phyloP scores from a whole-genome alignment of 257 asterid species.

The Osmanthus fragrans region DNA sequence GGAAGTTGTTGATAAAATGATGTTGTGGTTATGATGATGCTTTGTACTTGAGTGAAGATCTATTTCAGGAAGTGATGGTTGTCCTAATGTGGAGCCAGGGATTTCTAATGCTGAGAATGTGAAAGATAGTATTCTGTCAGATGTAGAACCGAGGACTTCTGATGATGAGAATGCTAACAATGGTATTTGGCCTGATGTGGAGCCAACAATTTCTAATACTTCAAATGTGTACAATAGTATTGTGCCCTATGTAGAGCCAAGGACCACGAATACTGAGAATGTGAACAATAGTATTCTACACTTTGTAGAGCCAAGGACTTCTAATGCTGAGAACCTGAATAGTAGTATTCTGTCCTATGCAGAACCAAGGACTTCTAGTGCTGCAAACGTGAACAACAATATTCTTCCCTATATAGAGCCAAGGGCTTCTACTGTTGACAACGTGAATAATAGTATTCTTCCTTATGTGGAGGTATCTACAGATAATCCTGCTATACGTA shows the following conservation, averaged over 20 bases:
- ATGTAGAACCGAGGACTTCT: conserved; percentile 21
- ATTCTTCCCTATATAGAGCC: neutral
- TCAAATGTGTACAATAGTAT: neutral
- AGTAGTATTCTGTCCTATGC: conserved; percentile 19
- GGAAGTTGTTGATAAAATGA: too few species aligned
- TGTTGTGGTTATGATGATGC: conserved; percentile 8
- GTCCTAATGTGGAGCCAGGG: neutral
- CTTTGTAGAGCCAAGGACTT: conserved; percentile 16
- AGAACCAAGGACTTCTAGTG: conserved; percentile 23
- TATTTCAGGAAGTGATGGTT: conserved; percentile 38
- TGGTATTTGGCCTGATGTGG: neutral
- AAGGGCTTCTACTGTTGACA: conserved; percentile 25
- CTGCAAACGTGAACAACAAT: conserved; percentile 26
- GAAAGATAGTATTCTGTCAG: conserved; percentile 23
- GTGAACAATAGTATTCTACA: conserved; percentile 21
- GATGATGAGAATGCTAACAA: conserved; percentile 27
- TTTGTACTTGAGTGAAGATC: conserved; percentile 6
- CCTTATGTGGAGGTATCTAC: conserved; percentile 16
- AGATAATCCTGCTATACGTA: conserved; percentile 40
- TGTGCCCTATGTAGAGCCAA: conserved; percentile 25
- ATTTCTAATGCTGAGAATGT: too few species aligned
- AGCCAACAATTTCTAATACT: too few species aligned
- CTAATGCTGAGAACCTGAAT: conserved; percentile 29
- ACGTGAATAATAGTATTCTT: conserved; percentile 18
- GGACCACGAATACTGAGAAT: conserved; percentile 28